Conservation (phyloP, 495 filamentous ascomycete species). For the Opeltia flavorubescens region DNA sequence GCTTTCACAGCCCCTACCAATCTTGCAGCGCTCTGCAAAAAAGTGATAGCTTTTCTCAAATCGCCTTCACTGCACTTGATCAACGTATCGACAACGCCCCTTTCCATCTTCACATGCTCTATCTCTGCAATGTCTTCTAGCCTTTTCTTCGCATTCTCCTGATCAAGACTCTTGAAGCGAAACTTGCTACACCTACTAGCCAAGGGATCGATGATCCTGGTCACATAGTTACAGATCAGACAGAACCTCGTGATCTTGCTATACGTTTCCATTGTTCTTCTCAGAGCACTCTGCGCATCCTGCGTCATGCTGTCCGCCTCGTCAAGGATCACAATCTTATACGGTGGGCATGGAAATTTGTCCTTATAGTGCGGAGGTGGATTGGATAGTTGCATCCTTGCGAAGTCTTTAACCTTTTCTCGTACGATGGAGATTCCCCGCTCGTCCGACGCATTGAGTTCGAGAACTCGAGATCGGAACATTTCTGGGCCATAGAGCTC, state of each 20-base stretch:
- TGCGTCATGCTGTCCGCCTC: constrained; percentile 99
- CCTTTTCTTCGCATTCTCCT: constrained; percentile 57
- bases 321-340: constrained; percentile 96
- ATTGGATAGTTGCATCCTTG: constrained; percentile 81
- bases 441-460: constrained; percentile 98
- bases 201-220: constrained; percentile 90
- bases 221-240: constrained; percentile 97
- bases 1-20: constrained; percentile 46
- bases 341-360: constrained; percentile 85
- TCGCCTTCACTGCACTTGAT: constrained; percentile 86
- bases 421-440: constrained; percentile 93
- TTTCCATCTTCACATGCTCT: constrained; percentile 60
- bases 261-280: constrained; percentile 96
- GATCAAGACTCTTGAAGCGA: constrained; percentile 89
- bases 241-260: constrained; percentile 93
- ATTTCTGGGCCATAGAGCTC: constrained; percentile 95
- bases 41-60: constrained; percentile 89
- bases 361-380: constrained; percentile 55
- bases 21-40: constrained; percentile 78
- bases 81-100: constrained; percentile 67
- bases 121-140: constrained; percentile 65
- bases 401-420: constrained; percentile 98
- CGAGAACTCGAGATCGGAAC: constrained; percentile 84
- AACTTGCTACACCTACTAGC: constrained; percentile 93
- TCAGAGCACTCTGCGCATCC: constrained; percentile 83